Conservation (phyloP, 352 stramenopile species). For the Pythium dissotocum region DNA sequence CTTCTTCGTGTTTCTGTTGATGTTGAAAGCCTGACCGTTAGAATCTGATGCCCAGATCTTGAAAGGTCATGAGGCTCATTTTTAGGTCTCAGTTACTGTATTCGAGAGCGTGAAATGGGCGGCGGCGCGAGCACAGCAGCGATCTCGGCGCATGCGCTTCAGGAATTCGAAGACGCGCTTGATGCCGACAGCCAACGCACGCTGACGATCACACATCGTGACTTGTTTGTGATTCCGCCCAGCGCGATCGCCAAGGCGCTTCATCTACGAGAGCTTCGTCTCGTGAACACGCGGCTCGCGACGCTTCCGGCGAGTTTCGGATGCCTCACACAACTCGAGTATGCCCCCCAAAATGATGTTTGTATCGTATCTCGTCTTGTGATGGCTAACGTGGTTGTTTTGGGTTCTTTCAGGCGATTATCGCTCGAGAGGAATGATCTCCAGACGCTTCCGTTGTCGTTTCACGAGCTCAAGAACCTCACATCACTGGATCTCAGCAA, state of each 20-base stretch:
- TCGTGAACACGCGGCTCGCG: slow-evolving; percentile 36
- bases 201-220: slow-evolving; percentile 36
- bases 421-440: slow-evolving; percentile 55
- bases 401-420: slow-evolving; percentile 34
- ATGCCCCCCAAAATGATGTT: slow-evolving; percentile 11
- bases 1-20: too few species aligned
- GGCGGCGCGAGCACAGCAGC: slow-evolving; percentile 8
- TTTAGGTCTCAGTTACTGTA: not conserved
- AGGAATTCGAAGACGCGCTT: slow-evolving; percentile 43
- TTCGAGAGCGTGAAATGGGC: slow-evolving; percentile 9
- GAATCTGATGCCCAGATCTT: too few species aligned
- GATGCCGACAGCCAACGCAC: slow-evolving; percentile 11
- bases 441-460: slow-evolving; percentile 55
- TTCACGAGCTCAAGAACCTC: slow-evolving; percentile 43
- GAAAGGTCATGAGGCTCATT: not conserved
- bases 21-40: too few species aligned
- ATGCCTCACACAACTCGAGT: slow-evolving; percentile 51
- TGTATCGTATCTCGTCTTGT: not conserved
- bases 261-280: slow-evolving; percentile 45
- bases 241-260: slow-evolving; percentile 39
- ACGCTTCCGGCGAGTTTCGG: slow-evolving; percentile 54
- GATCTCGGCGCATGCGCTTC: slow-evolving; percentile 39
- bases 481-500: slow-evolving; percentile 42
- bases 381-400: not conserved
- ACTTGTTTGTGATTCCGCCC: slow-evolving; percentile 48